These are phyloP conservation scores for Fusarium haematococcum DNA, from an alignment of 2,329 filamentous ascomycete species.

Conservation along the genomic window DNA sequence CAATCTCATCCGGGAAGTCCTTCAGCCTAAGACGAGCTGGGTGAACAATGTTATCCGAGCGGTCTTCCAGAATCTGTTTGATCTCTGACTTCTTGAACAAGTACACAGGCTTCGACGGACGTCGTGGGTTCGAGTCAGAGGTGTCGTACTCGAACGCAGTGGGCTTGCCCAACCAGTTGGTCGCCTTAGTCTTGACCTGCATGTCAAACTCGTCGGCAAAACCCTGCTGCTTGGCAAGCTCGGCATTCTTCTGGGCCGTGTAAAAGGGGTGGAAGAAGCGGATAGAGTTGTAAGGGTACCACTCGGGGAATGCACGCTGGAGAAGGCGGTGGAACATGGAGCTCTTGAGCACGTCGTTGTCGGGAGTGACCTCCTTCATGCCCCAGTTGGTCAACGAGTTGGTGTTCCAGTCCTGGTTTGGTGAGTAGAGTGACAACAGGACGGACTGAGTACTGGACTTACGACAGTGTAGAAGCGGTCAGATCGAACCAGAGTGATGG, in stretches of 20 bases:
- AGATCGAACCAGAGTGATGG: slow-evolving; percentile 76
- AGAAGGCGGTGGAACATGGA: slow-evolving; percentile 39
- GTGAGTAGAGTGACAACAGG: background rate
- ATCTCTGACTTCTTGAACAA: background rate
- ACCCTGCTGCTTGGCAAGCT: slow-evolving; percentile 23
- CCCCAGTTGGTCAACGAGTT: slow-evolving; percentile 50
- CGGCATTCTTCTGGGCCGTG: slow-evolving; percentile 30
- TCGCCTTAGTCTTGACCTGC: background rate
- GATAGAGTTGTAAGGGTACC: slow-evolving; percentile 31
- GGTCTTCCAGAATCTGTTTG: background rate
- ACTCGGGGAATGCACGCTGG: slow-evolving; percentile 39
- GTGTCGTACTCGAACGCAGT: background rate
- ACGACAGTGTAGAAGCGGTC: slow-evolving; percentile 71
- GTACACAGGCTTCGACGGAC: background rate
- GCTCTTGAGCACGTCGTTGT: slow-evolving; percentile 34
- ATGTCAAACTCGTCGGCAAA: slow-evolving; percentile 15
- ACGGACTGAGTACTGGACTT: background rate
- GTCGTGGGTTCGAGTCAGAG: background rate
- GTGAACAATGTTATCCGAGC: background rate
- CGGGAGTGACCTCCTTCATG: slow-evolving; percentile 38
- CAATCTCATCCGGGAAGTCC: background rate
- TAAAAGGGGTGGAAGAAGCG: slow-evolving; percentile 42
- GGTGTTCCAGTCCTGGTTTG: slow-evolving; percentile 51
- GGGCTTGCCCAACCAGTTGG: background rate
- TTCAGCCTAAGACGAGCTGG: background rate